Conservation (phyloP, 2,329 filamentous ascomycete genomes). For the Apiospora rasikravindrae region DNA sequence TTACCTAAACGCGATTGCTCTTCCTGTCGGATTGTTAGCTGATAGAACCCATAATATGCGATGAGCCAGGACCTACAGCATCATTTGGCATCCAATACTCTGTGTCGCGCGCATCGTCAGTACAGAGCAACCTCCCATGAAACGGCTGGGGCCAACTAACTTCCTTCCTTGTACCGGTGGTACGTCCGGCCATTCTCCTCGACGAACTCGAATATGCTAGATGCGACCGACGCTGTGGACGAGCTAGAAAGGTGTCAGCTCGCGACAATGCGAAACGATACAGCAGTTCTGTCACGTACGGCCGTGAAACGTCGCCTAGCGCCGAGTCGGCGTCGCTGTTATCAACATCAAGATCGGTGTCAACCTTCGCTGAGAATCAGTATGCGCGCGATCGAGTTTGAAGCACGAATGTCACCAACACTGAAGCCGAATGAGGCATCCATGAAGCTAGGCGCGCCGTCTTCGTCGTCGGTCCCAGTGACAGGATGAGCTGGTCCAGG, state of each 20-base stretch:
- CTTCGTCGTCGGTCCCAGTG: background rate
- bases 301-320: conserved; percentile 10
- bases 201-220: conserved; percentile 34
- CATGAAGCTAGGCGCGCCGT: background rate
- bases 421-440: background rate
- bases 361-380: background rate
- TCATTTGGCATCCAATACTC: conserved; percentile 35
- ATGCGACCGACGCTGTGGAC: conserved; percentile 26
- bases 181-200: conserved; percentile 33
- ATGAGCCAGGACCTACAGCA: conserved; percentile 23
- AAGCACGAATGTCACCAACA: background rate
- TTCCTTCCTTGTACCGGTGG: conserved; percentile 34
- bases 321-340: conserved; percentile 19
- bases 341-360: background rate
- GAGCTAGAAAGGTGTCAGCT: background rate
- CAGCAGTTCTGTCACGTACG: background rate
- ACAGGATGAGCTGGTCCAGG: background rate
- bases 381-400: background rate
- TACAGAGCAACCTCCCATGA: background rate
- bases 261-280: too few relatives aligned
- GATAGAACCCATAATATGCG: background rate
- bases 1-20: conserved; percentile 18
- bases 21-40: background rate
- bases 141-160: conserved; percentile 24
- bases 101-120: background rate